Conservation (phyloP, 805 yeast genomes). For the Lipomyces anomalus region DNA sequence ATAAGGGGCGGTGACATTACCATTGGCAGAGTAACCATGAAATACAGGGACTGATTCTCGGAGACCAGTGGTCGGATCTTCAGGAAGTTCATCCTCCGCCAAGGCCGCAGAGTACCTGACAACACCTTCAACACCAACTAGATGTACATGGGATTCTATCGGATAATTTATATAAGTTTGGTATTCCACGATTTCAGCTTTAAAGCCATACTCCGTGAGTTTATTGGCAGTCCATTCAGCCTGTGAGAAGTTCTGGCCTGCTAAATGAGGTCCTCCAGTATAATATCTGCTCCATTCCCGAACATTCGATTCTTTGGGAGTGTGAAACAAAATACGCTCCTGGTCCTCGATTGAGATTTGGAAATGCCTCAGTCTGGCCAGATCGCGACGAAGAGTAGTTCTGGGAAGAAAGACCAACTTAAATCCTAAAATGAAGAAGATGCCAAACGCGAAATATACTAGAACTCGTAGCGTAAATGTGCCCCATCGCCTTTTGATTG, state of each 20-base stretch:
- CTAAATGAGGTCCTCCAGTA: constrained; percentile 32
- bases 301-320: constrained; percentile 35
- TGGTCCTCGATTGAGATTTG: constrained; percentile 63
- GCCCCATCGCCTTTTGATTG: constrained; percentile 21
- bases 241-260: constrained; percentile 36
- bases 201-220: constrained; percentile 56
- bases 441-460: constrained; percentile 45
- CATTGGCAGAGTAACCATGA: constrained; percentile 70
- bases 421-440: constrained; percentile 48
- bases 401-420: constrained; percentile 74
- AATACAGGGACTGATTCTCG: constrained; percentile 59
- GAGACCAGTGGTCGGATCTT: constrained; percentile 46
- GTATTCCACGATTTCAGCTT: constrained; percentile 48
- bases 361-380: constrained; percentile 65
- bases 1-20: constrained; percentile 62
- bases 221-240: constrained; percentile 54
- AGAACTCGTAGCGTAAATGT: constrained; percentile 35
- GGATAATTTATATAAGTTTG: constrained; percentile 65
- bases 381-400: constrained; percentile 76
- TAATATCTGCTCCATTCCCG: constrained; percentile 47
- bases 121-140: constrained; percentile 35
- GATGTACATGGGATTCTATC: constrained; percentile 44
- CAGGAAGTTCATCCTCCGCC: constrained; percentile 47
- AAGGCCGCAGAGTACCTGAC: constrained; percentile 49
- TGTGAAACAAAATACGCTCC: constrained; percentile 52